Conservation (phyloP, 164 flowering plant genomes). For the Vitis rotundifolia region DNA sequence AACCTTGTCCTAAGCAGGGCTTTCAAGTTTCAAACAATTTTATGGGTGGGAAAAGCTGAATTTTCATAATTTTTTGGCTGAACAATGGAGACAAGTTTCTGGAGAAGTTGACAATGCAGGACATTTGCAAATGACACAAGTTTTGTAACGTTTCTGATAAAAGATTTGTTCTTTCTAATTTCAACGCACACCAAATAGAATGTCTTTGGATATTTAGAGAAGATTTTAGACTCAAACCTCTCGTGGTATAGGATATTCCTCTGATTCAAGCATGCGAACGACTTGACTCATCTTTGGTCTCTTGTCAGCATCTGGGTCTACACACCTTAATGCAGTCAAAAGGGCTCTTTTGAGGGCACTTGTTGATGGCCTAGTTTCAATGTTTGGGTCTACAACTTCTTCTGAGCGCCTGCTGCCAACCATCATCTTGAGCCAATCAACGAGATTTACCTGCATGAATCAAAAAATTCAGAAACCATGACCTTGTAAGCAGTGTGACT, state of each 20-base stretch:
- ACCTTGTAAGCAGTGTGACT: no score
- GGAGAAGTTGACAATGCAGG: no score
- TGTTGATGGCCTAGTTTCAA: constrained; percentile 12
- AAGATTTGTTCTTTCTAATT: no score
- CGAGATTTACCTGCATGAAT: constrained; percentile 1
- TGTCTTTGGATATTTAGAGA: no score
- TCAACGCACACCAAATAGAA: no score
- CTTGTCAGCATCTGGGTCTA: constrained; percentile 12
- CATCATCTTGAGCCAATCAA: constrained; percentile 6
- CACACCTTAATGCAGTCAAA: constrained; percentile 11
- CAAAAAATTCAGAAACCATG: neutral
- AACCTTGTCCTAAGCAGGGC: neutral
- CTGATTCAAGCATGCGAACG: constrained; percentile 11
- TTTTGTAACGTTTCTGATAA: no score
- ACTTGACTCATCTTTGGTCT: constrained; percentile 13
- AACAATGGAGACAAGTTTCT: no score
- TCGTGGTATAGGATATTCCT: constrained; percentile 10
- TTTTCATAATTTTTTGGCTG: no score
- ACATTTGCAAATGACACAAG: no score
- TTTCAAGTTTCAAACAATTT: neutral
- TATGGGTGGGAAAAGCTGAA: neutral
- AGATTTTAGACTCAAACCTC: constrained; percentile 2
- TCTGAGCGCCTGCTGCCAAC: constrained; percentile 10
- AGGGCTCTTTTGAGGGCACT: constrained; percentile 6
- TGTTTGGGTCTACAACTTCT: constrained; percentile 11